These are phyloP conservation scores for Lasiosphaeriaceae sp. DNA, from an alignment of 495 filamentous ascomycete species.

Conservation along the genomic window DNA sequence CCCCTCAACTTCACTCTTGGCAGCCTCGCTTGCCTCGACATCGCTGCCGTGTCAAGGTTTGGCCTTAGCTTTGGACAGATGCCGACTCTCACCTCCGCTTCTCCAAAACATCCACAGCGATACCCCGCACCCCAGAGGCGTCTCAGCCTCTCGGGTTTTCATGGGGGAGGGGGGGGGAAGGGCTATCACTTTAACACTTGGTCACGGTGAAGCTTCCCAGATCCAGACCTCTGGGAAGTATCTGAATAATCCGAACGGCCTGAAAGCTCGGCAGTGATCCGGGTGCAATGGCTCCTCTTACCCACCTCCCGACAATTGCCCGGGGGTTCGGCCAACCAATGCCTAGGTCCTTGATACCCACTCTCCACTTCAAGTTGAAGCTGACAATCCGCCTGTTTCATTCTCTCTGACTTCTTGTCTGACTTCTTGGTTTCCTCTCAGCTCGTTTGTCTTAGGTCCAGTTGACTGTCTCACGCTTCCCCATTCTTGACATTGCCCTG, in stretches of 20 bases:
- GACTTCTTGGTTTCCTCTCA: too few relatives aligned
- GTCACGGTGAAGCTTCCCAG: not conserved
- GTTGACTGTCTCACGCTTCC: too few relatives aligned
- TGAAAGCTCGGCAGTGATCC: not conserved
- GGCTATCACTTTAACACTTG: not conserved
- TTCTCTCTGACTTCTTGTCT: too few relatives aligned
- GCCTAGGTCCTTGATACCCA: too few relatives aligned
- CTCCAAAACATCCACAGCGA: conserved; percentile 17
- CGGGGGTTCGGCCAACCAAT: not conserved
- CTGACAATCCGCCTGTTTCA: too few relatives aligned
- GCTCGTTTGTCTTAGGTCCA: too few relatives aligned
- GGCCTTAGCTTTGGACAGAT: conserved; percentile 6
- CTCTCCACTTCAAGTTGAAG: too few relatives aligned
- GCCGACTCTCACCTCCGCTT: conserved; percentile 23
- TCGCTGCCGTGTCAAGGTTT: not conserved
- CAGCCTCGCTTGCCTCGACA: not conserved
- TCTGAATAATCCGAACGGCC: not conserved
- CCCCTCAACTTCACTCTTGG: not conserved
- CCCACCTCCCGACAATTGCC: not conserved
- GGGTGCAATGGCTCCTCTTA: not conserved
- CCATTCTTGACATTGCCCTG: too few relatives aligned
- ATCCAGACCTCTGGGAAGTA: not conserved
- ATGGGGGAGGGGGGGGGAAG: not conserved
- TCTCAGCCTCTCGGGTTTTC: not conserved
- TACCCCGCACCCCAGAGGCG: conserved; percentile 11